Conservation (phyloP, 257 asterid genomes). For the Jaltomata sinuosa region DNA sequence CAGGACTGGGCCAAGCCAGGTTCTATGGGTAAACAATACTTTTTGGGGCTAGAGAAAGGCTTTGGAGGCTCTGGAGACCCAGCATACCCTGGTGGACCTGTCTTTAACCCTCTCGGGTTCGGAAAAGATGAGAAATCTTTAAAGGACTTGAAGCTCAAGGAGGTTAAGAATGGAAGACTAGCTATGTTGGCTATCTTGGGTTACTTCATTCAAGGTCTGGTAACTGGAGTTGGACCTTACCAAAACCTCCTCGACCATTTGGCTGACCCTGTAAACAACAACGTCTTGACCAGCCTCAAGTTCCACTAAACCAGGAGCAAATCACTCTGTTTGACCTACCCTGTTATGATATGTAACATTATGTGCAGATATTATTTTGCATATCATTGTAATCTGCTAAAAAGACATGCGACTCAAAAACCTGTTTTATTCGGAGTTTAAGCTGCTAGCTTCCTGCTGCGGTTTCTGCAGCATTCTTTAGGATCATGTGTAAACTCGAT, state of each 20-base stretch:
- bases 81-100: conserved; percentile 9
- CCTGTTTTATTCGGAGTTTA: conserved; percentile 4
- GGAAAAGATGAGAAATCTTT: conserved; percentile 3
- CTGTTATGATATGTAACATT: conserved; percentile 12
- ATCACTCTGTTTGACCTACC: neutral
- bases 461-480: neutral
- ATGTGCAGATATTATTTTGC: conserved; percentile 23
- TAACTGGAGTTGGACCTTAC: conserved; percentile 85
- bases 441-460: neutral
- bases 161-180: conserved; percentile 85
- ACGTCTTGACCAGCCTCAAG: conserved; percentile 75
- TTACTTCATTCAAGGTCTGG: conserved; percentile 71
- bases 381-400: conserved; percentile 10
- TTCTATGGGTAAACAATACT: conserved; percentile 82
- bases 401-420: neutral
- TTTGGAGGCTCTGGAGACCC: conserved; percentile 70
- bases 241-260: conserved; percentile 81
- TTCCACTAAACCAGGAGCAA: conserved; percentile 51
- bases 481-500: neutral
- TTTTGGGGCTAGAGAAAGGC: conserved; percentile 74
- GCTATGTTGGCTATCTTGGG: conserved; percentile 94
- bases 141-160: conserved; percentile 56
- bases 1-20: conserved; percentile 89
- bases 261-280: conserved; percentile 87
- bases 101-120: conserved; percentile 6